Conservation (phyloP, 2,329 filamentous ascomycete genomes). For the Pestalotiopsis sp. region DNA sequence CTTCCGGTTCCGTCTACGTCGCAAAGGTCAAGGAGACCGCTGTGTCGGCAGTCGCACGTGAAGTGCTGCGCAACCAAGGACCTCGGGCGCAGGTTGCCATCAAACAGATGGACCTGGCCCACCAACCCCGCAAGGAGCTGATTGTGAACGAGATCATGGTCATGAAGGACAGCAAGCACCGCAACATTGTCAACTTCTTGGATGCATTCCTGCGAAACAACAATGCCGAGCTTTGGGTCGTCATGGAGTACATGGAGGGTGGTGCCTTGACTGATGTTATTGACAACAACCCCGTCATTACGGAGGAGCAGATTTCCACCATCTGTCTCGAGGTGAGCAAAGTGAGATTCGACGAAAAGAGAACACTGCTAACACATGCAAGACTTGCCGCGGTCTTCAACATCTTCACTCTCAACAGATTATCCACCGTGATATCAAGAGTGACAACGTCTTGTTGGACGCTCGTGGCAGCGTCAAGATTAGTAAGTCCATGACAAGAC, state of each 20-base stretch:
- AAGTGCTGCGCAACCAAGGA: conserved; percentile 79
- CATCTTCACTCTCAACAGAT: conserved; percentile 96
- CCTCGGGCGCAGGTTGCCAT: conserved; percentile 90
- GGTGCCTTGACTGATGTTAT: conserved; percentile 97
- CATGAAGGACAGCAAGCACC: conserved; percentile 98
- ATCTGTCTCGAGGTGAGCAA: conserved; percentile 87
- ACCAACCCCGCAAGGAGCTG: conserved; percentile 94
- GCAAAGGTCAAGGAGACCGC: conserved; percentile 91
- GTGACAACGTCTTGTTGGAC: conserved; percentile 95
- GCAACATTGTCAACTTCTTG: conserved; percentile 98
- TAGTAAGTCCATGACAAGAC: conserved; percentile 62
- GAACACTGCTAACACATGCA: conserved; percentile 25
- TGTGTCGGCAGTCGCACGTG: conserved; percentile 76
- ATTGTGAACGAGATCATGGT: conserved; percentile 99
- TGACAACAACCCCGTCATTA: conserved; percentile 93
- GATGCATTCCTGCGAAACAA: conserved; percentile 96
- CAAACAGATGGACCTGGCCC: conserved; percentile 98
- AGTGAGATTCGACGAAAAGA: conserved; percentile 1
- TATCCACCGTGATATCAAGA: conserved; percentile 99
- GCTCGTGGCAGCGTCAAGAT: conserved; percentile 97
- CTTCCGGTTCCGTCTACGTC: conserved; percentile 96
- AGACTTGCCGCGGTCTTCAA: conserved; percentile 95
- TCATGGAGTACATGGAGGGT: conserved; percentile 99
- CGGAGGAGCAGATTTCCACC: conserved; percentile 95
- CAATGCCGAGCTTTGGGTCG: conserved; percentile 95